Evolutionary conservation across 495 filamentous ascomycete genomes (phyloP), one percentile per base, ranked within the genome.

Genomic region (Tuber calosporum): DNA sequence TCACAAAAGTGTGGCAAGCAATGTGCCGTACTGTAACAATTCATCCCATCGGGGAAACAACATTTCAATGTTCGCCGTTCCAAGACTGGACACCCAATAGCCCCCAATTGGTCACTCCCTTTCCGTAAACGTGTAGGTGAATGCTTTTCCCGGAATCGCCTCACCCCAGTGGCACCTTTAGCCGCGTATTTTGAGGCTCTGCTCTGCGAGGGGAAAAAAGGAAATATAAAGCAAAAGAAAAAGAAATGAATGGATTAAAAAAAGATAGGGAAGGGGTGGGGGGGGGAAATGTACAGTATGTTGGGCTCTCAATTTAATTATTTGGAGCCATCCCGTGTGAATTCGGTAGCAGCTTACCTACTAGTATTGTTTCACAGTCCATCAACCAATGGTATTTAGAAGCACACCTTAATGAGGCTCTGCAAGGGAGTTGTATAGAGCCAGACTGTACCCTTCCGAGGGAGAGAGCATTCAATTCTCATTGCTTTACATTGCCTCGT

Each of bases 321-420:
- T 76, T 72, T 76, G 67, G 72, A 72, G 70, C 48, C 71, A 69
- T 73, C 72, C 66, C 37, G 74, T 26, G 58, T 77, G 68, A 45
- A 70, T 70, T 72, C 68, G 75, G 76, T 69, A 72, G 58, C 53
- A 72, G 41, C 69, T 76, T 74, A 62, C 53, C 17, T 62, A 48
- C 73, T 74, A 74, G 73, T 62, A 30, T 62, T 26, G 73, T 75
- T 75, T 75, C 73, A 62, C 73, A 75, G 42, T 75, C 42, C 37
- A 66, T 68, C 20, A 69, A 68, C 76, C 76, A 78, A 78, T 77
- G 42, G 73, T 36, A 20, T 38, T 67, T 78, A 78, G 68, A 78
- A 78, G 76, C 76, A 78, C 76, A 78, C 76, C 72, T 62, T 39
- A 66, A 69, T 78, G 76, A 73, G 76, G 76, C 76, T 78, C 76